These are phyloP conservation scores for Gymnopus androsaceus DNA, from an alignment of 1,284 basidiomycete genomes.

Conservation along the genomic window DNA sequence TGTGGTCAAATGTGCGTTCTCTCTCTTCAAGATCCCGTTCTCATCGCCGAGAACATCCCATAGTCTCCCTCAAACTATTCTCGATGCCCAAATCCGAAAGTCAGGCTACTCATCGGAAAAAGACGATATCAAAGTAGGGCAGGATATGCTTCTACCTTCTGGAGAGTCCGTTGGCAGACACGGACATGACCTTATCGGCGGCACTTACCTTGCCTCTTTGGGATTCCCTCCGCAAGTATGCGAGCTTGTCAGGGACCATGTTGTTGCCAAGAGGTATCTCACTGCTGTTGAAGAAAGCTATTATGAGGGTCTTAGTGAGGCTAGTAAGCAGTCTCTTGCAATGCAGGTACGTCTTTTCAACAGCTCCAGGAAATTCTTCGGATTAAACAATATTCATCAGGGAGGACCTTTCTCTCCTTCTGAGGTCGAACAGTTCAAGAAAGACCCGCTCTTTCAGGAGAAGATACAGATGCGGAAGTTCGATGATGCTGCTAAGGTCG, in stretches of 20 bases:
- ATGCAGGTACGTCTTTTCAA: constrained; percentile 12
- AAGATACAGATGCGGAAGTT: constrained; percentile 14
- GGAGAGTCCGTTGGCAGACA: constrained; percentile 9
- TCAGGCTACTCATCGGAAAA: not conserved
- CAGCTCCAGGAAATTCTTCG: too few relatives aligned
- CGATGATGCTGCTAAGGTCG: constrained; percentile 16
- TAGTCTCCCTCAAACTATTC: constrained; percentile 1
- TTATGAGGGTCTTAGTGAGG: constrained; percentile 11
- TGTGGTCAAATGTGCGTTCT: constrained; percentile 12
- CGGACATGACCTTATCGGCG: constrained; percentile 13
- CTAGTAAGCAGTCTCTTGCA: constrained; percentile 8
- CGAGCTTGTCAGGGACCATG: constrained; percentile 14
- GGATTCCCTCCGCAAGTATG: constrained; percentile 10
- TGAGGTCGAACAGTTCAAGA: constrained; percentile 5
- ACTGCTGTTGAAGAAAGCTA: constrained; percentile 14
- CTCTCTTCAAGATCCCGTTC: not conserved
- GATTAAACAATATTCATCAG: not conserved
- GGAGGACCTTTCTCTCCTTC: constrained; percentile 12
- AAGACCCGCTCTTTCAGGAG: constrained; percentile 12
- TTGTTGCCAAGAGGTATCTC: constrained; percentile 16
- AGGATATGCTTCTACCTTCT: constrained; percentile 7
- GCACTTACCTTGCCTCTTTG: constrained; percentile 6
- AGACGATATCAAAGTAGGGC: not conserved
- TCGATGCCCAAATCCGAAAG: not conserved
- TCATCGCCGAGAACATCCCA: not conserved